Conservation (phyloP, 257 asterid genomes). For the Pogostemon cablin region DNA sequence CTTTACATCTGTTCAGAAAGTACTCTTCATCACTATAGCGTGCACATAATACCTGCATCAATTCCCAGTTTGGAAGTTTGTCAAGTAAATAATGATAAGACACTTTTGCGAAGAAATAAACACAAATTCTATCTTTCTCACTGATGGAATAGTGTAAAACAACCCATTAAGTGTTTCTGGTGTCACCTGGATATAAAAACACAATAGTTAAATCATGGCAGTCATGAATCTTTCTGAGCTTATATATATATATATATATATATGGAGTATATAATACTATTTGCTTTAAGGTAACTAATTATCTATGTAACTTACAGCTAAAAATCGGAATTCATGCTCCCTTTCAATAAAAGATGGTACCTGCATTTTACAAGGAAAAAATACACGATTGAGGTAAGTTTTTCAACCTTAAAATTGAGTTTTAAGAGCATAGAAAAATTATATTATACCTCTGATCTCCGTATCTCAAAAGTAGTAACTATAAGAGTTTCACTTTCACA, state of each 20-base stretch:
- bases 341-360: conserved; percentile 88
- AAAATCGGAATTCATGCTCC: conserved; percentile 94
- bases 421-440: conserved; percentile 18
- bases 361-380: conserved; percentile 50
- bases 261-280: background rate
- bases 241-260: background rate
- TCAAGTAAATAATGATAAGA: conserved; percentile 21
- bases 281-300: conserved; percentile 7
- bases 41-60: conserved; percentile 71
- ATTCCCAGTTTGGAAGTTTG: conserved; percentile 9
- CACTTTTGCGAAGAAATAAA: background rate
- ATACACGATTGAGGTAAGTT: conserved; percentile 29
- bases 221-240: background rate
- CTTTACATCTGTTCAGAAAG: conserved; percentile 75
- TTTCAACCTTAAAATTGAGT: conserved; percentile 22
- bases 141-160: conserved; percentile 74
- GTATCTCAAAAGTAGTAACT: conserved; percentile 83
- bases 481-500: conserved; percentile 76
- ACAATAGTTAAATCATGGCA: conserved; percentile 16
- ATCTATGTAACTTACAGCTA: conserved; percentile 67
- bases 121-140: conserved; percentile 38
- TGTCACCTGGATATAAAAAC: conserved; percentile 58
- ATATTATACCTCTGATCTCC: conserved; percentile 75
- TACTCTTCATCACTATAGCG: conserved; percentile 88
- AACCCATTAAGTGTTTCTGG: conserved; percentile 86